Percentiles rank a stretch among this genome's conserved stretches.
Conservation (phyloP, 163 green algal genomes). For the Chlorella variabilis region DNA sequence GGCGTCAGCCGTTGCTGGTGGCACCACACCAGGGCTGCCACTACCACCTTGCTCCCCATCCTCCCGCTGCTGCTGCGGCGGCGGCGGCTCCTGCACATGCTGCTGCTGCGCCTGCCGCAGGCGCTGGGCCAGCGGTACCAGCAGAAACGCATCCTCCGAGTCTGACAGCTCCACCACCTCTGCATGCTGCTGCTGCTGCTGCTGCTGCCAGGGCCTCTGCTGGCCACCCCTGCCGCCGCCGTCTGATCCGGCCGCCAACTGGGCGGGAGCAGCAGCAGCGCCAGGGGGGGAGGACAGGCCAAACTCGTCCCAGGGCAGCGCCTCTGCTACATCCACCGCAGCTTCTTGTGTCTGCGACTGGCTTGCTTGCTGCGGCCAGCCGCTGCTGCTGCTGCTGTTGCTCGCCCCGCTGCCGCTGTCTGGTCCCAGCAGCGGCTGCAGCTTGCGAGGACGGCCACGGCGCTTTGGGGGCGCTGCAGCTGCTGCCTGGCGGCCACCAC, state of each 20-base stretch:
- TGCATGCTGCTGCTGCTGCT: not conserved
- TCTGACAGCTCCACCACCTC: constrained; percentile 9
- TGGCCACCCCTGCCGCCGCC: not conserved
- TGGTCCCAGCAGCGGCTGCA: not conserved
- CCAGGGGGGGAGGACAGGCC: not conserved
- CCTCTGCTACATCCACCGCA: not conserved
- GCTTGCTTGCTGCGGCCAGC: too few species aligned
- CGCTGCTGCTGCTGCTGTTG: constrained; percentile 4
- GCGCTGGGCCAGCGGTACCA: constrained; percentile 11
- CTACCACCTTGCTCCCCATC: not conserved
- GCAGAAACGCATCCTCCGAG: constrained; percentile 1
- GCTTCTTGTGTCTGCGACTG: not conserved
- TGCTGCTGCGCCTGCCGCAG: constrained; percentile 1
- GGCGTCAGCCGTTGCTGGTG: not conserved
- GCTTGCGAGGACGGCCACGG: constrained; percentile 21
- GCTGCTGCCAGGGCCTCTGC: not conserved
- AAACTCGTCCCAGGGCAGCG: constrained; percentile 8
- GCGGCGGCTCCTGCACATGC: not conserved
- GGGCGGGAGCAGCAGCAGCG: not conserved
- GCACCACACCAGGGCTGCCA: too few species aligned
- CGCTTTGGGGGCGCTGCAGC: not conserved
- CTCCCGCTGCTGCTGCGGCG: not conserved
- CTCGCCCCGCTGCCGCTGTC: not conserved
- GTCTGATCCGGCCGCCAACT: too few species aligned
- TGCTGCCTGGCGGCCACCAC: not conserved